Conservation (phyloP, 2,329 filamentous ascomycete species). For the Calonectria hawksworthii region DNA sequence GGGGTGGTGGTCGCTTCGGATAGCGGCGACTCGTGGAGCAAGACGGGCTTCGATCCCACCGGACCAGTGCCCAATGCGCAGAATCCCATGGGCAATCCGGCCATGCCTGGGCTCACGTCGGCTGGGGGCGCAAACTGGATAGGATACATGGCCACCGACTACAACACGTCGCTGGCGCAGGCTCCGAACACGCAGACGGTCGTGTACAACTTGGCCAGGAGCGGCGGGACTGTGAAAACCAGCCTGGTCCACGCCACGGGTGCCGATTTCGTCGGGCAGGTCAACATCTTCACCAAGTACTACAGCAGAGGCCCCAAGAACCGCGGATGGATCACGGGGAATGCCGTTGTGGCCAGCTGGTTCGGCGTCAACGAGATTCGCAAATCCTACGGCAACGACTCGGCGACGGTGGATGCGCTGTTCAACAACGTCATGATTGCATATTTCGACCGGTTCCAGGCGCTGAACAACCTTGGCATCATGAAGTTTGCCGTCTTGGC, state of each 20-base stretch:
- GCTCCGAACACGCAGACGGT: slow-evolving; percentile 39
- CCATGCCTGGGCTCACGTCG: slow-evolving; percentile 65
- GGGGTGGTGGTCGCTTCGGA: not conserved
- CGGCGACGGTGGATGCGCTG: slow-evolving; percentile 47
- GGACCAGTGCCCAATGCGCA: slow-evolving; percentile 63
- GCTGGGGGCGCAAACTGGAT: slow-evolving; percentile 67
- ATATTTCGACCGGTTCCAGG: slow-evolving; percentile 57
- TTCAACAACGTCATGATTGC: slow-evolving; percentile 56
- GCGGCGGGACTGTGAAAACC: slow-evolving; percentile 67
- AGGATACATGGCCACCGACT: slow-evolving; percentile 60
- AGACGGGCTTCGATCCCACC: slow-evolving; percentile 66
- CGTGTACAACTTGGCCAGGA: slow-evolving; percentile 67
- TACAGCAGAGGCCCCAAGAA: slow-evolving; percentile 48
- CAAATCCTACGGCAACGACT: slow-evolving; percentile 57
- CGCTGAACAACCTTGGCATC: slow-evolving; percentile 66
- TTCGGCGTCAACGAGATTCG: slow-evolving; percentile 71
- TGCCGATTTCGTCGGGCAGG: slow-evolving; percentile 39
- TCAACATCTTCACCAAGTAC: slow-evolving; percentile 48
- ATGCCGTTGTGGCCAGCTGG: slow-evolving; percentile 63
- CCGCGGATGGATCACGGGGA: slow-evolving; percentile 57
- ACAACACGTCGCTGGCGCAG: slow-evolving; percentile 57
- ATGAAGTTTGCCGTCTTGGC: slow-evolving; percentile 72
- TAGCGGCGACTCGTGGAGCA: slow-evolving; percentile 50
- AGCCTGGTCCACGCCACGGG: slow-evolving; percentile 65
- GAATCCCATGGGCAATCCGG: slow-evolving; percentile 75